A percentile compares a stretch with the other conserved stretches of the same genome.
These are phyloP conservation scores for Cephaloascus albidus DNA, from an alignment of 805 yeast species.

Conservation along the genomic window DNA sequence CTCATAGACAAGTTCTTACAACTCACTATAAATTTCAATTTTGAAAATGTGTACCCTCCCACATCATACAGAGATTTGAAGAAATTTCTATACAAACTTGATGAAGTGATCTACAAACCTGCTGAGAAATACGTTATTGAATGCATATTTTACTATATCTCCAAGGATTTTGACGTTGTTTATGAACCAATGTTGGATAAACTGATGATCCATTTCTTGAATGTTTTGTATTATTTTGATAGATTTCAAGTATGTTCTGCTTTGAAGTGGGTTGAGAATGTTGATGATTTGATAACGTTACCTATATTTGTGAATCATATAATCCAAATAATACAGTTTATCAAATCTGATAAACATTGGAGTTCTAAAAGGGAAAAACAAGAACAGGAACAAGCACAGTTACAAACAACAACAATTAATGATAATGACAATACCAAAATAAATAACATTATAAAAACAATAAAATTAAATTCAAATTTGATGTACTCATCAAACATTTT, in stretches of 20 bases:
- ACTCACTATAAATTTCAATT: not conserved
- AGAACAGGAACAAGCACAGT: too few species aligned
- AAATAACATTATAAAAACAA: too few species aligned
- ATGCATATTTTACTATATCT: not conserved
- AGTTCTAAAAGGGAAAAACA: too few species aligned
- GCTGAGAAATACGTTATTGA: not conserved
- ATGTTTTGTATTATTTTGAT: not conserved
- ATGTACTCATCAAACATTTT: not conserved
- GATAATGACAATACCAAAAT: not conserved
- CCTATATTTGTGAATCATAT: not conserved
- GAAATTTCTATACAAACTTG: not conserved
- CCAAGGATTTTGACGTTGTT: not conserved
- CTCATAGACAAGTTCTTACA: not conserved
- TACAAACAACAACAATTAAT: too few species aligned
- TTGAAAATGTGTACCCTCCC: not conserved
- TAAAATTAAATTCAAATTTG: not conserved
- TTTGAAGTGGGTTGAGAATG: not conserved
- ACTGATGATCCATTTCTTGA: conserved; percentile 3
- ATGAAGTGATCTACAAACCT: not conserved
- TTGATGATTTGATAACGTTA: not conserved
- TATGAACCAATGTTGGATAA: conserved; percentile 6
- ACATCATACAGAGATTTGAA: not conserved
- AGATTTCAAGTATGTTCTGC: not conserved
- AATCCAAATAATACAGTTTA: not conserved
- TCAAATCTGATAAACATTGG: not conserved